Evolutionary conservation across 192 early-diverging fungal species (phyloP), one percentile per base, ranked within the genome.

Genomic region (Chytriomyces sp.): DNA sequence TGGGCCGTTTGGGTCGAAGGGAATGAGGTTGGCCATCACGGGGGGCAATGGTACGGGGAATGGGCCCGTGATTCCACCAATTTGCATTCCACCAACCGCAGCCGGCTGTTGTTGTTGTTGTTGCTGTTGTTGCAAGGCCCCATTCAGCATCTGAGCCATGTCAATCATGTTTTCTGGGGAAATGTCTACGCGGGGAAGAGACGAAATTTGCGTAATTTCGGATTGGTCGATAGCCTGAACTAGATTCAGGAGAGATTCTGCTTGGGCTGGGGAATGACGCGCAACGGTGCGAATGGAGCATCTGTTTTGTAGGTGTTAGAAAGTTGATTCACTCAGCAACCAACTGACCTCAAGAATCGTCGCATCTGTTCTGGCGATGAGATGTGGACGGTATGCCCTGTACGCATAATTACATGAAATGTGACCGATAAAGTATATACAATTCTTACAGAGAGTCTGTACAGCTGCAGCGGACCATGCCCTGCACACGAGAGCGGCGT

Each of bases 121-220:
- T 28, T 39, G 62, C 39, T 44, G 26, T 37, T 61, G 31, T 36
- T 8, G 14, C 32, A 61, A 61, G 33, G n/a, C 22, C 32, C 59
- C 59, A 17, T 37, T 37, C 28, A 44, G 37, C 37, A 34, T 34
- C 39, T 64, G 7, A 22, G 55, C 34, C 17, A 67, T 32, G 7
- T 44, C 52, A 31, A 32, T 19, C 14, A 49, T 41, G 62, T 52
- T 38, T 6, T 36, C 22, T 5, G 65, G 28, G 22, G 65, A 5
- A 44, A 67, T 19, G 53, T 55, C 52, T 44, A 67, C 52, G 52
- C 55, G 52, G 31, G 49, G 65, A 25, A 67, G 33, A 10, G 17
- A 26, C 7, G 6, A 8, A 10, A 55, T 54, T 1, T 52, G 6
- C 4, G 32, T 52, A 1, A 67, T 30, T 54, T 32, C 4, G 65